Evolutionary conservation across 2,329 filamentous ascomycete genomes (phyloP).

Genomic region (Fusarium illudens): DNA sequence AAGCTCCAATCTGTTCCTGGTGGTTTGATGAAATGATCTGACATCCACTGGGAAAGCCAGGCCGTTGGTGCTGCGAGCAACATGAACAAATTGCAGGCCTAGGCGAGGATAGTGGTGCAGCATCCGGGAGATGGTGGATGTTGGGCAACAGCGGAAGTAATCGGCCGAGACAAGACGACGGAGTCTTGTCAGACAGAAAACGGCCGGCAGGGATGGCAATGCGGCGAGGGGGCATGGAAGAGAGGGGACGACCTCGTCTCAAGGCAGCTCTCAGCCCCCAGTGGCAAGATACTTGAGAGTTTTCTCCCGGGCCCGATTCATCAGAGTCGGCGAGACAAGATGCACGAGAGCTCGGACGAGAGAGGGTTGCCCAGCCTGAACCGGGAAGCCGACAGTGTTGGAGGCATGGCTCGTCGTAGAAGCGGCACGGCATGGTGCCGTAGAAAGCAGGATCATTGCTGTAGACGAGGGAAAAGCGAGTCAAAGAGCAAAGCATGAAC

Average conservation of each 20-base stretch:
- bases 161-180: slow-evolving; percentile 12
- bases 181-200: slow-evolving; percentile 21
- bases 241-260: neutral
- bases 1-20: neutral
- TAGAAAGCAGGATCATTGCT: slow-evolving; percentile 12
- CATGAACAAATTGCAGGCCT: neutral
- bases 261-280: neutral
- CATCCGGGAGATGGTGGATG: slow-evolving; percentile 1
- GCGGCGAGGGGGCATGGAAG: neutral
- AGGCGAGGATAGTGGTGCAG: neutral
- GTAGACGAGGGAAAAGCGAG: slow-evolving; percentile 16
- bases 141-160: slow-evolving; percentile 17
- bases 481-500: slow-evolving; percentile 19
- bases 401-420: slow-evolving; percentile 12
- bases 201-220: slow-evolving; percentile 7
- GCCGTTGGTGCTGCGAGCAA: neutral
- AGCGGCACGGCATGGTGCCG: slow-evolving; percentile 17
- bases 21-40: neutral
- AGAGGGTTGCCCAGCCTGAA: slow-evolving; percentile 1
- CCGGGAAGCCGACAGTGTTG: slow-evolving; percentile 7
- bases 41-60: neutral
- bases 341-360: slow-evolving; percentile 5
- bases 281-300: slow-evolving; percentile 23
- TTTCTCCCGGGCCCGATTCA: slow-evolving; percentile 3
- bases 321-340: slow-evolving; percentile 2